A percentile compares a stretch with the other conserved stretches of the same genome.
Conservation (phyloP, 345 rosid species). For the Nasturtium officinale region DNA sequence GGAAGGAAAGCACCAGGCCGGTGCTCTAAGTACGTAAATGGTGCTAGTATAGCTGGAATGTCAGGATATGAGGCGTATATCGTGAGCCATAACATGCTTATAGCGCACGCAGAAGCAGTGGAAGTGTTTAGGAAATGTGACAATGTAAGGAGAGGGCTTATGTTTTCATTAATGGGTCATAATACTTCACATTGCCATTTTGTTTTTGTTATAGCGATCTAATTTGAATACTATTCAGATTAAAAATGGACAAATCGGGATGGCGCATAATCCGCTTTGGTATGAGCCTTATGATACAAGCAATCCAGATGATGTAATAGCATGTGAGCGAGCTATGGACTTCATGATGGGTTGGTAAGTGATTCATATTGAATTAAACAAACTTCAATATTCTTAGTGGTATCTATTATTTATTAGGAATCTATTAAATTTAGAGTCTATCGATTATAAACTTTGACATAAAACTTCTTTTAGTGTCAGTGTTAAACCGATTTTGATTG, state of each 20-base stretch:
- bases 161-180: neutral
- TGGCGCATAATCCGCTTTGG: conserved; percentile 44
- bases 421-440: neutral
- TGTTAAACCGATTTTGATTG: conserved; percentile 11
- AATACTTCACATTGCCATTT: neutral
- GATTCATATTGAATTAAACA: neutral
- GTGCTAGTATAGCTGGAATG: conserved; percentile 43
- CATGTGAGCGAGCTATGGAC: conserved; percentile 44
- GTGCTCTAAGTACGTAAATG: conserved; percentile 39
- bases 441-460: too few relatives aligned
- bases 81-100: conserved; percentile 44
- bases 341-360: conserved; percentile 50
- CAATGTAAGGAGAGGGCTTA: conserved; percentile 30
- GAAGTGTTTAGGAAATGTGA: conserved; percentile 43
- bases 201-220: neutral
- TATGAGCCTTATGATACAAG: conserved; percentile 42
- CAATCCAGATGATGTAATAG: conserved; percentile 38
- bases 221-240: conserved; percentile 27
- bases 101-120: conserved; percentile 45
- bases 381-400: neutral
- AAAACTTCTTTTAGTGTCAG: neutral
- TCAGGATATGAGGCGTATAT: conserved; percentile 46
- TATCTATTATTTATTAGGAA: neutral
- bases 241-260: conserved; percentile 42
- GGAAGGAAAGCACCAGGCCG: conserved; percentile 49